Evolutionary conservation across 1,284 basidiomycete genomes (phyloP).

Genomic region (Rhodotorula sp.): DNA sequence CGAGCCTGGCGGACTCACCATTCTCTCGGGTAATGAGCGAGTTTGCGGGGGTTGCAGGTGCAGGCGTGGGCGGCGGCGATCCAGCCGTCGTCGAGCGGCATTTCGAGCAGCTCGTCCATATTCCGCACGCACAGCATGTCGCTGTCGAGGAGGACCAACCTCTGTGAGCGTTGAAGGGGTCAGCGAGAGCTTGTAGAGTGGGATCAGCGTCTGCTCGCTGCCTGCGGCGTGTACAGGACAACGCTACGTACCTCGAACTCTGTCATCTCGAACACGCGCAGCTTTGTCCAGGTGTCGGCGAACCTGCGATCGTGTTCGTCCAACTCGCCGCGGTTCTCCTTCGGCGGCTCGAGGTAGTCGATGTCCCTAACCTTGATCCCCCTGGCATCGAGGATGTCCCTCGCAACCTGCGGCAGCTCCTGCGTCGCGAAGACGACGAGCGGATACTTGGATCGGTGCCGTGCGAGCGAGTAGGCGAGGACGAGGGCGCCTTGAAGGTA

Average conservation of each 20-base stretch:
- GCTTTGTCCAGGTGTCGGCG: constrained; percentile 84
- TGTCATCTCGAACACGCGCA: constrained; percentile 71
- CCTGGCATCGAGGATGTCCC: constrained; percentile 57
- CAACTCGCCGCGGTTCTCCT: constrained; percentile 56
- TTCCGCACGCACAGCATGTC: constrained; percentile 85
- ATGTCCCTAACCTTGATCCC: constrained; percentile 63
- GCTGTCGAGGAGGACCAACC: constrained; percentile 78
- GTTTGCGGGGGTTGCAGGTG: constrained; percentile 83
- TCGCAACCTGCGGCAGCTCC: constrained; percentile 58
- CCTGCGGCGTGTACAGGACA: neutral
- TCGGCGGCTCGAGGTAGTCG: constrained; percentile 59
- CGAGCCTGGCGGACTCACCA: constrained; percentile 61
- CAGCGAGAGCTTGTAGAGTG: neutral
- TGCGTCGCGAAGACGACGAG: constrained; percentile 78
- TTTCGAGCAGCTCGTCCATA: constrained; percentile 86
- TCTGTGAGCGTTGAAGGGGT: constrained; percentile 51
- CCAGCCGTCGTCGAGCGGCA: constrained; percentile 57
- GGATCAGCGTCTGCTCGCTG: neutral
- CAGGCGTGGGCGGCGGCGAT: constrained; percentile 87
- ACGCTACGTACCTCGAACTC: constrained; percentile 65
- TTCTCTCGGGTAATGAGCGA: constrained; percentile 79
- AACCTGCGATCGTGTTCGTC: constrained; percentile 57
- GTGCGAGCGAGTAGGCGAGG: constrained; percentile 63
- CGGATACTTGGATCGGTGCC: constrained; percentile 68
- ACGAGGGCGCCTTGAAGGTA: constrained; percentile 68